These are phyloP conservation scores for Backusella circina DNA, from an alignment of 192 early-diverging fungal species.

Conservation along the genomic window DNA sequence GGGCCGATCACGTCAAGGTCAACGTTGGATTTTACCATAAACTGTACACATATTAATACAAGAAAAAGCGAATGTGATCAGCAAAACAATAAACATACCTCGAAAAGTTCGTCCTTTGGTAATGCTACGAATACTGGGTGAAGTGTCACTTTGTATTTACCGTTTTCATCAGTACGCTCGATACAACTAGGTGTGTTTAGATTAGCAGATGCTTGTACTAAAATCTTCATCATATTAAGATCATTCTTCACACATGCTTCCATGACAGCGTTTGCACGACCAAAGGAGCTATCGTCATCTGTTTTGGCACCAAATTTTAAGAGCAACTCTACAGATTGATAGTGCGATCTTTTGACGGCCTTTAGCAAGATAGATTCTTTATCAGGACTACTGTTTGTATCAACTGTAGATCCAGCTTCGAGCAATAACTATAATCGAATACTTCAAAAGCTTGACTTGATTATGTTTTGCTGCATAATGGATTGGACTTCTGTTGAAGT, in stretches of 20 bases:
- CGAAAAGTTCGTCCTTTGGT: background rate
- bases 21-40: slow-evolving; percentile 2
- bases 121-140: background rate
- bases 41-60: background rate
- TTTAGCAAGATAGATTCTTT: slow-evolving; percentile 9
- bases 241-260: slow-evolving; percentile 24
- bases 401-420: background rate
- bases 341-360: slow-evolving; percentile 1
- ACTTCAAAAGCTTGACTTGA: slow-evolving; percentile 22
- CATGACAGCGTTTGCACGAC: slow-evolving; percentile 33
- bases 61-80: too few relatives aligned
- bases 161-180: background rate
- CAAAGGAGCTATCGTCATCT: slow-evolving; percentile 20
- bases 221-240: slow-evolving; percentile 4
- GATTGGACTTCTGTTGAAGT: slow-evolving; percentile 32
- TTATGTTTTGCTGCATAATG: slow-evolving; percentile 47
- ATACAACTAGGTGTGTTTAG: slow-evolving; percentile 1
- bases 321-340: slow-evolving; percentile 9
- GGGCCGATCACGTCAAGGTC: slow-evolving; percentile 12
- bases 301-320: slow-evolving; percentile 21
- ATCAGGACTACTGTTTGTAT: background rate
- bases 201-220: background rate
- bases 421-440: slow-evolving; percentile 9
- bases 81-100: background rate
- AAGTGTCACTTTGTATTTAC: background rate